These are phyloP conservation scores for Sphaerulina vaccinii DNA, from an alignment of 2,329 filamentous ascomycete species.

Conservation along the genomic window DNA sequence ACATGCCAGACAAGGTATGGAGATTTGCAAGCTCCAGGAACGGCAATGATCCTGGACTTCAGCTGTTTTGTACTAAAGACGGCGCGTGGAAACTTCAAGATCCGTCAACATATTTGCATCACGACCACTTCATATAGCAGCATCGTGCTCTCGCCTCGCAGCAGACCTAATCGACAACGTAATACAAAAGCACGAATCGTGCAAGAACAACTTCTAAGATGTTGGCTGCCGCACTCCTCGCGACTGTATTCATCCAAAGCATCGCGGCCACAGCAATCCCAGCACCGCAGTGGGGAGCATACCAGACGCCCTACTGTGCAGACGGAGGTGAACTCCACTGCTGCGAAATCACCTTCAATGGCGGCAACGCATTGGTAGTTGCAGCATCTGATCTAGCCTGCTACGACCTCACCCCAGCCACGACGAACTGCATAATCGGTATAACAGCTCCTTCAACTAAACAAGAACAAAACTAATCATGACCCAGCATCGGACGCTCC, in stretches of 20 bases:
- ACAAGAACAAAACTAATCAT: conserved; percentile 2
- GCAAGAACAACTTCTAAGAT: not conserved
- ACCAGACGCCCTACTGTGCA: conserved; percentile 12
- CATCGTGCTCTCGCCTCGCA: no score
- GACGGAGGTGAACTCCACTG: conserved; percentile 26
- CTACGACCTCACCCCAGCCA: conserved; percentile 25
- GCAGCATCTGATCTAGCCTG: conserved; percentile 17
- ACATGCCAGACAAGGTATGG: not conserved
- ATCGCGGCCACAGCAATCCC: not conserved
- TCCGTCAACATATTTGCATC: not conserved
- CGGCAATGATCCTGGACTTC: not conserved
- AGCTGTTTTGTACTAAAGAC: no score
- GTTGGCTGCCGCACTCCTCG: not conserved
- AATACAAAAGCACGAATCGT: not conserved
- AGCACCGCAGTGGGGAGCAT: not conserved
- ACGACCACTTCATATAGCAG: no score
- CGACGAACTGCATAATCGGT: conserved; percentile 26
- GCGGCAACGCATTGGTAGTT: conserved; percentile 12
- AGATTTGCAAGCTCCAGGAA: not conserved
- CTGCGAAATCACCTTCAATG: conserved; percentile 20
- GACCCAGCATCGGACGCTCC: conserved; percentile 1
- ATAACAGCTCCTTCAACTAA: not conserved
- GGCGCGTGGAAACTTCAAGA: not conserved
- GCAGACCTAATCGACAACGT: not conserved
- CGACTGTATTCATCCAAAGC: not conserved